Evolutionary conservation across 2,329 filamentous ascomycete genomes (phyloP), one percentile per base, ranked within the genome.

Genomic region (Elsinoe necatrix): DNA sequence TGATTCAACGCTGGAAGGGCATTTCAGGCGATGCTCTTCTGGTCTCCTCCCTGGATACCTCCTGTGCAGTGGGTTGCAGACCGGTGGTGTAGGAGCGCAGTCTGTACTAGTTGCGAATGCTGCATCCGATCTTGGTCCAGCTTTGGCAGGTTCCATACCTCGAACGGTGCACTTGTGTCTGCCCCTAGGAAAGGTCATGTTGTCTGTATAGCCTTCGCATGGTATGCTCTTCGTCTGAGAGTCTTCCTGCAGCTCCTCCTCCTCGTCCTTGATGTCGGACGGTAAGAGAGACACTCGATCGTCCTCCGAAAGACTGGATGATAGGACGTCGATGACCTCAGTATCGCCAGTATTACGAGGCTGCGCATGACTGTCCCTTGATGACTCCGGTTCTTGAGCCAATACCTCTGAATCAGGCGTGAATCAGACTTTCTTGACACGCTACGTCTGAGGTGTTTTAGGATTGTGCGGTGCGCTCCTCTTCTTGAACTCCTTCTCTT

Each of bases 401-500:
- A 11, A 37, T 14, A 11, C 7, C 4, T 4, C 23, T 45, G 11
- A 4, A 25, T 23, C 20, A 25, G 11, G 21, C 12, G 5, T 9
- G 20, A 25, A 45, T 45, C 21, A 11, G 5, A 23, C 25, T 12
- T 23, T 20, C 9, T 39, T 52, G 31, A 14, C 48, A 52, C 7
- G 25, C 48, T 52, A 52, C 11, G 48, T 52, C 48, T 25, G 25
- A 8, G 20, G 31, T 12, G 48, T 34, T 27, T 52, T 52, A n/a
- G 3, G 25, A 4, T 39, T 52, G 48, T 37, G 31, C 12, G 48
- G 48, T 21, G 48, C 16, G 20, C 48, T 52, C 18, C 48, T 29
- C 31, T 34, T 52, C 31, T 34, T 52, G 18, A 52, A 52, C 31
- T 20, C 64, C 66, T 68, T 73, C 71, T 80, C 79, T 59, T 82